phyloP scores from a whole-genome alignment of 2,329 filamentous ascomycete genomes.

The Penicillium aurantiogriseum region DNA sequence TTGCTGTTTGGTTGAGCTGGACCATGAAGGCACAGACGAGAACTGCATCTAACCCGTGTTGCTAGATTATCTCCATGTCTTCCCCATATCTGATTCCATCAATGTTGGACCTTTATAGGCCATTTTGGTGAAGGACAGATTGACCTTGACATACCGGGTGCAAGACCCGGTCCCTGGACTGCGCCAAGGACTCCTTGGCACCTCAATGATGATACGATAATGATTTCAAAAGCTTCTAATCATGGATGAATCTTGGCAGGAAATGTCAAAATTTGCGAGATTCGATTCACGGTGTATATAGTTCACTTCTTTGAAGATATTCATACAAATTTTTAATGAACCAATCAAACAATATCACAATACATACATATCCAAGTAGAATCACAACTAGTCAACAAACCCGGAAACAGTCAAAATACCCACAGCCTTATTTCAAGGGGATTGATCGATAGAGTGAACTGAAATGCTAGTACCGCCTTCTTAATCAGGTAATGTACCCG shows the following conservation, averaged over 20 bases:
- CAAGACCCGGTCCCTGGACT: neutral
- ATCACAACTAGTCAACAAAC: fast-evolving
- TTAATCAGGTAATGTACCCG: too few relatives aligned
- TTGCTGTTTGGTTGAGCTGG: neutral
- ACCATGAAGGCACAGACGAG: neutral
- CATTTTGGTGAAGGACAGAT: neutral
- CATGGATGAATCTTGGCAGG: neutral
- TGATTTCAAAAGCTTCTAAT: neutral
- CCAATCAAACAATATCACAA: neutral
- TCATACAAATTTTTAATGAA: neutral
- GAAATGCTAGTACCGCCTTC: too few relatives aligned
- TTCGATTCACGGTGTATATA: neutral
- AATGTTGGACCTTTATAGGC: neutral
- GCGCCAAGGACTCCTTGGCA: neutral
- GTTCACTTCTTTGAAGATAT: neutral
- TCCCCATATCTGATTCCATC: neutral
- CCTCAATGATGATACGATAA: neutral
- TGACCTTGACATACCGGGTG: neutral
- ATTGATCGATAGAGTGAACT: too few relatives aligned
- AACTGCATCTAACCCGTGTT: neutral
- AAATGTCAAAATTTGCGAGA: neutral
- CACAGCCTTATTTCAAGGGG: neutral
- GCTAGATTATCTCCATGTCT: neutral
- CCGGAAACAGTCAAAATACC: neutral
- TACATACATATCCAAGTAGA: neutral